Evolutionary conservation across 768 basidiomycete species (phyloP).

Genomic region (Chalciporus sphaerocephalus): DNA sequence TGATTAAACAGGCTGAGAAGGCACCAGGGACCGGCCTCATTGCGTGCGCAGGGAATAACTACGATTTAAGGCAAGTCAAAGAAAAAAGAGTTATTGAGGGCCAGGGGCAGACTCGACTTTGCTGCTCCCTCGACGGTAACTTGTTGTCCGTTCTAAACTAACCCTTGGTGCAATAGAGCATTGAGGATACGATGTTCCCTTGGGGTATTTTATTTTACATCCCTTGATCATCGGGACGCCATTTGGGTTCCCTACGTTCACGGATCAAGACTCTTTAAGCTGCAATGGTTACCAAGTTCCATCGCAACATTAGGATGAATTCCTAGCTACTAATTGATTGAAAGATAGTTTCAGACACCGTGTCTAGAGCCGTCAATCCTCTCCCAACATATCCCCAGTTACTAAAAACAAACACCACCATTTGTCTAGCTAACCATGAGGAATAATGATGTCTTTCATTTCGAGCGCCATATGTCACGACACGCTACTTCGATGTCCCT

Average conservation of each 20-base stretch:
- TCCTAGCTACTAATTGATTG: no score
- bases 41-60: not conserved
- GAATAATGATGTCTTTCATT: no score
- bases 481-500: no score
- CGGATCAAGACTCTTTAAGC: not conserved
- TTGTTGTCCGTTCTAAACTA: not conserved
- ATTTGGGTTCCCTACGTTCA: not conserved
- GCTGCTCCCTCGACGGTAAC: not conserved
- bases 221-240: not conserved
- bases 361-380: no score
- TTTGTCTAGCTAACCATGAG: no score
- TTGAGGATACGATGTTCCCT: not conserved
- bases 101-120: not conserved
- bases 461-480: no score
- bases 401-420: no score
- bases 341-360: no score
- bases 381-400: no score
- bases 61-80: not conserved
- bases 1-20: not conserved
- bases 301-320: not conserved
- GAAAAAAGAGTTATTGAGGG: not conserved
- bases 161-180: not conserved
- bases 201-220: not conserved
- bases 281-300: not conserved
- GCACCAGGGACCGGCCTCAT: not conserved